A percentile compares a stretch with the other conserved stretches of the same genome.
phyloP scores from a whole-genome alignment of 2,329 filamentous ascomycete species.

The Stachybotrys elegans region DNA sequence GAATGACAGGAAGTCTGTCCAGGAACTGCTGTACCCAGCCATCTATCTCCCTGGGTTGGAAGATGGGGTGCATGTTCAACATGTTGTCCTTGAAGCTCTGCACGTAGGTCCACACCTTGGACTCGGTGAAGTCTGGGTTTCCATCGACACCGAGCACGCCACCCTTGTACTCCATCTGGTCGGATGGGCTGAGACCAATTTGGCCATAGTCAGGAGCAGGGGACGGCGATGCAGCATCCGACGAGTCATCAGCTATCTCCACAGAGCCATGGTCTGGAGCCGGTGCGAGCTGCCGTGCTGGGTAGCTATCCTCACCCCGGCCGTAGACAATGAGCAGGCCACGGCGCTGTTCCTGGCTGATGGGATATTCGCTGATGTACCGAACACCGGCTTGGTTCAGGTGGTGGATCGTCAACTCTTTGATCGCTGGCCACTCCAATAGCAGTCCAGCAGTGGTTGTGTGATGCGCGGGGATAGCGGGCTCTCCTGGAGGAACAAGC shows the following conservation, averaged over 20 bases:
- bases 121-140: conserved; percentile 49
- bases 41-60: conserved; percentile 47
- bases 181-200: conserved; percentile 43
- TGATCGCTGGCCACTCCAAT: conserved; percentile 66
- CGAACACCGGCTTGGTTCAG: conserved; percentile 45
- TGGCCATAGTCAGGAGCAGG: conserved; percentile 56
- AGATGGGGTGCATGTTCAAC: conserved; percentile 61
- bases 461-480: conserved; percentile 77
- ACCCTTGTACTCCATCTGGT: conserved; percentile 33
- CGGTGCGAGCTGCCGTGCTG: conserved; percentile 43
- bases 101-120: conserved; percentile 48
- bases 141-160: conserved; percentile 36
- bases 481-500: conserved; percentile 51
- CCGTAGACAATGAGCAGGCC: conserved; percentile 73
- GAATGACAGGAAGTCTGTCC: conserved; percentile 35
- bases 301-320: conserved; percentile 67
- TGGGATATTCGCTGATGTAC: conserved; percentile 66
- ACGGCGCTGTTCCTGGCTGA: conserved; percentile 67
- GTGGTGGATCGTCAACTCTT: conserved; percentile 52
- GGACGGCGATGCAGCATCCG: conserved; percentile 49
- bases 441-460: conserved; percentile 85
- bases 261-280: conserved; percentile 29
- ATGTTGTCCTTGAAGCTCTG: conserved; percentile 56
- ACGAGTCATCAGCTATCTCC: conserved; percentile 43
- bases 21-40: conserved; percentile 50